phyloP scores from a whole-genome alignment of 2,329 filamentous ascomycete species.

The Trichoderma koningii region DNA sequence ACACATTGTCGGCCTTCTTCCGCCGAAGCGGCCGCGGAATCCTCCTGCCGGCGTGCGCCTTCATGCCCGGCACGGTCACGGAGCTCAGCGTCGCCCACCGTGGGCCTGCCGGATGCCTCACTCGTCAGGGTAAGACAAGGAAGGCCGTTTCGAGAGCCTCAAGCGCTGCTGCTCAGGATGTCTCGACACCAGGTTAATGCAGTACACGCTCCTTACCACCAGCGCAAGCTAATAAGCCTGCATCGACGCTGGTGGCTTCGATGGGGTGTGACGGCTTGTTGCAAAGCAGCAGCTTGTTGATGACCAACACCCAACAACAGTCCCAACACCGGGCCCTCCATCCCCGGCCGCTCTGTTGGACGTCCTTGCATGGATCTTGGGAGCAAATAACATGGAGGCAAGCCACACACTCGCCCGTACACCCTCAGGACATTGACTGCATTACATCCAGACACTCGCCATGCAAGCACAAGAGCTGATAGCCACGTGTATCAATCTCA shows the following conservation, averaged over 20 bases:
- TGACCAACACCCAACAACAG: conserved; percentile 23
- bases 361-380: conserved; percentile 20
- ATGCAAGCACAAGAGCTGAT: background rate
- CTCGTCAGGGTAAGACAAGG: no score
- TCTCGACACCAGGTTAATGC: no score
- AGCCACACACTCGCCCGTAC: background rate
- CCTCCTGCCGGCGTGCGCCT: conserved; percentile 3
- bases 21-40: conserved; percentile 12
- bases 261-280: background rate
- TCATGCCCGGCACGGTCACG: conserved; percentile 5
- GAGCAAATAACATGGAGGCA: conserved; percentile 6
- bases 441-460: background rate
- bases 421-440: background rate
- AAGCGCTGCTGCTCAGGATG: no score
- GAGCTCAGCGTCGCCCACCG: background rate
- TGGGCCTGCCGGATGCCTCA: no score
- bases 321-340: conserved; percentile 11
- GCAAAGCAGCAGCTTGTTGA: conserved; percentile 3
- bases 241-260: background rate
- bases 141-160: no score
- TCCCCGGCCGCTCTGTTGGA: conserved; percentile 18
- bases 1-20: background rate
- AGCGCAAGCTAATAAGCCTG: no score
- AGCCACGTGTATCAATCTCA: no score
- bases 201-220: no score